A percentile compares a stretch with the other conserved stretches of the same genome.
phyloP scores from a whole-genome alignment of 805 yeast genomes.

The Kazachstania martiniae region DNA sequence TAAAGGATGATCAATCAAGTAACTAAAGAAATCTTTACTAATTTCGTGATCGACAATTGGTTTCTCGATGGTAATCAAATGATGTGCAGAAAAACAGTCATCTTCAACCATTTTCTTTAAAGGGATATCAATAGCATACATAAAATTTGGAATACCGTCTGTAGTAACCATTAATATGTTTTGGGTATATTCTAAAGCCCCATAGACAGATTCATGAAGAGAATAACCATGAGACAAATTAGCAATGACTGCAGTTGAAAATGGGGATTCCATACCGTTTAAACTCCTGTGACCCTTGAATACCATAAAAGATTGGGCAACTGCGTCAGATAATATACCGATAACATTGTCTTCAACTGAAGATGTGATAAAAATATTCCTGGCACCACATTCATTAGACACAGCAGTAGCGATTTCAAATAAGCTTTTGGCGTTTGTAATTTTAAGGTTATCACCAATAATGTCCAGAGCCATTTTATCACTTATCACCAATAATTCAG shows the following conservation, averaged over 20 bases:
- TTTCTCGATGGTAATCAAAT: conserved; percentile 4
- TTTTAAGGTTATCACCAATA: too few relatives aligned
- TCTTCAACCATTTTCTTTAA: conserved; percentile 27
- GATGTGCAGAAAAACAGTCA: conserved; percentile 22
- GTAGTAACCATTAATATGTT: too few relatives aligned
- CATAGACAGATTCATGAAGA: conserved; percentile 38
- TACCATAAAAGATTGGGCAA: conserved; percentile 28
- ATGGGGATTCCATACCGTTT: too few relatives aligned
- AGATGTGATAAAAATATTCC: conserved; percentile 54
- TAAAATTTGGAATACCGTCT: too few relatives aligned
- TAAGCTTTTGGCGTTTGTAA: too few relatives aligned
- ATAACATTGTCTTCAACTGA: conserved; percentile 31
- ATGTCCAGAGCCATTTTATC: conserved; percentile 48
- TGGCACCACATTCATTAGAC: conserved; percentile 31
- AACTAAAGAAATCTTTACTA: conserved; percentile 32
- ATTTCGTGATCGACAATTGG: background rate
- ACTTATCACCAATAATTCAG: conserved; percentile 68
- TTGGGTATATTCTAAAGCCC: conserved; percentile 52
- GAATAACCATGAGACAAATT: conserved; percentile 45
- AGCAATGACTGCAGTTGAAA: conserved; percentile 74
- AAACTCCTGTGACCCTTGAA: too few relatives aligned
- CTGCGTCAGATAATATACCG: conserved; percentile 49
- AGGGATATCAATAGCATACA: conserved; percentile 30
- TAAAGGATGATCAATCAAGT: conserved; percentile 43
- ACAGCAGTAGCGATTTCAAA: conserved; percentile 32